Evolutionary conservation across 1,284 basidiomycete species (phyloP), one percentile per base, ranked within the genome.

Genomic region (Chalciporus piperatoides): DNA sequence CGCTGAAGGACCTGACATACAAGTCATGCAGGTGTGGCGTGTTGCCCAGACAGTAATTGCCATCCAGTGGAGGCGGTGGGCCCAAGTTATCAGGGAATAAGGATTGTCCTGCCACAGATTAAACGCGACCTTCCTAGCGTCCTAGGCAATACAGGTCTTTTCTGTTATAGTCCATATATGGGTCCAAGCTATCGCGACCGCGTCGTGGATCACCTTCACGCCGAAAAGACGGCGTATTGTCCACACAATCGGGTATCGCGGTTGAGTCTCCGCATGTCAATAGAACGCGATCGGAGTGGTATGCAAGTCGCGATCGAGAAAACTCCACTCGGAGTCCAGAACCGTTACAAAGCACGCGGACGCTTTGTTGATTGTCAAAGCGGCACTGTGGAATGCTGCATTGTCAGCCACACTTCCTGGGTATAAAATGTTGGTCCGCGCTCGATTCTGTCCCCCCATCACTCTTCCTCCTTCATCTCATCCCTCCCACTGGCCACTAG

Each of bases 341-440:
- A 6, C 30, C 12, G 14, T 32, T 32, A 35, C n/a, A 35, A 9
- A 12, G 15, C 33, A 35, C 33, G 15, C 33, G 33, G 33, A 17
- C 15, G n/a, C 15, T 35, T 35, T 35, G 33, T 35, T 35, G 33
- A 17, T 30, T 35, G 33, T 5, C 33, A 15, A 6, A 9, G 33
- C 15, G 33, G 33, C 33, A 8, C 33, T 33, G 30, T 49, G 43
- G 32, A 44, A 28, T 27, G n/a, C 4, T 14, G 15, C 38, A 32
- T 25, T 33, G 56, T 58, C 57, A 59, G 56, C 56, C 56, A 28
- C 55, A 17, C 1, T 36, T 38, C n/a, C 19, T 11, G 4, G 30
- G 56, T 61, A 58, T 61, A 49, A 59, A 61, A 61, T 10, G 43
- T 2, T 38, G 33, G 28, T 44, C 23, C 21, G 6, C 40, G 4